Evolutionary conservation across 768 basidiomycete genomes (phyloP).

Genomic region (Podaxis carcinomalis): DNA sequence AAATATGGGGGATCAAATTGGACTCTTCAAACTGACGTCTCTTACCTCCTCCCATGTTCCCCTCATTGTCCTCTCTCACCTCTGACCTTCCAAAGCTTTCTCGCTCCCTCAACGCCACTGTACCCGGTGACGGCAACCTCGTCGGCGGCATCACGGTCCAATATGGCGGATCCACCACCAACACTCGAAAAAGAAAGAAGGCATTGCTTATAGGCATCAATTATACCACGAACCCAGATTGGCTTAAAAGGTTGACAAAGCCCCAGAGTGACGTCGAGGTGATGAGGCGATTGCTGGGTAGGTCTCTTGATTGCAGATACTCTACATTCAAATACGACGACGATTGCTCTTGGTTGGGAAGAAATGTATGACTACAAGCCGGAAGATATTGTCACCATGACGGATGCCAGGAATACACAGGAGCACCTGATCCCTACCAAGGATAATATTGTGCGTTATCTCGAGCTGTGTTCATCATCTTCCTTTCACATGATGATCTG

Average conservation of each 20-base stretch:
- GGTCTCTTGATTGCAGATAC: not conserved
- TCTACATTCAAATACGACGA: not conserved
- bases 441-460: not conserved
- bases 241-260: not conserved
- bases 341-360: not conserved
- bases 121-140: not conserved
- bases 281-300: conserved; percentile 10
- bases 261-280: conserved; percentile 5
- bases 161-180: not conserved
- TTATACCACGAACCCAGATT: not conserved
- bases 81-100: too few relatives aligned
- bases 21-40: too few relatives aligned
- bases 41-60: too few relatives aligned
- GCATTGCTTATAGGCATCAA: conserved; percentile 15
- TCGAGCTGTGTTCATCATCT: not conserved
- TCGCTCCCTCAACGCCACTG: too few relatives aligned
- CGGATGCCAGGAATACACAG: not conserved
- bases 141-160: not conserved
- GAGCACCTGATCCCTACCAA: not conserved
- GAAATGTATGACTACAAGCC: not conserved
- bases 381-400: not conserved
- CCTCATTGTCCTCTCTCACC: too few relatives aligned
- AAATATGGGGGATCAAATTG: too few relatives aligned
- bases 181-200: not conserved
- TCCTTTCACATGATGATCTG: not conserved